Conservation (phyloP, 257 asterid genomes). For the Misopates orontium region DNA sequence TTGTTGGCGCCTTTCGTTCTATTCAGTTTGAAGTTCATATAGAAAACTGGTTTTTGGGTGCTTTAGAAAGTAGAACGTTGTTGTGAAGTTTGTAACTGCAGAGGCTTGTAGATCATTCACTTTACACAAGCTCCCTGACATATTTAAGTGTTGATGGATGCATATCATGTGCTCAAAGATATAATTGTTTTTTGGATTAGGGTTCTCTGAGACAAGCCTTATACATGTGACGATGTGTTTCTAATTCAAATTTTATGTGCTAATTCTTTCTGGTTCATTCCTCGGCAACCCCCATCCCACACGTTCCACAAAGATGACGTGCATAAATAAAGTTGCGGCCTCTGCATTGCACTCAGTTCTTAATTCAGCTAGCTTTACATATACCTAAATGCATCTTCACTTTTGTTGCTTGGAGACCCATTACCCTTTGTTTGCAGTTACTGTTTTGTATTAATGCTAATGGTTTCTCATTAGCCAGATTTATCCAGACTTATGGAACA, state of each 20-base stretch:
- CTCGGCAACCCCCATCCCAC: not conserved
- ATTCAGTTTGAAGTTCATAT: not conserved
- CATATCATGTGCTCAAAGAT: conserved; percentile 2
- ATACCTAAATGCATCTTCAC: conserved; percentile 13
- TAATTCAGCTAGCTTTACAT: not conserved
- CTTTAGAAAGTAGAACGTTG: not conserved
- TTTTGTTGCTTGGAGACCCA: conserved; percentile 12
- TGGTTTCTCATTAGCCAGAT: conserved; percentile 49
- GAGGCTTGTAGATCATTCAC: not conserved
- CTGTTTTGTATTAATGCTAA: conserved; percentile 29
- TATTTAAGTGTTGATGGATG: not conserved
- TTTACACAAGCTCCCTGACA: not conserved
- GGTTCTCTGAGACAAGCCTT: not conserved
- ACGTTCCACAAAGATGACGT: not conserved
- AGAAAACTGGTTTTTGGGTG: not conserved
- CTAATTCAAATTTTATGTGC: not conserved
- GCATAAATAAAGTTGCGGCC: not conserved
- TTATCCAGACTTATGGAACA: conserved; percentile 91
- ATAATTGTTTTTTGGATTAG: not conserved
- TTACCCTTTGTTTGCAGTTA: not conserved
- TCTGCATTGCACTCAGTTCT: not conserved
- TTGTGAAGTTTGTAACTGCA: not conserved
- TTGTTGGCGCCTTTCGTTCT: not conserved
- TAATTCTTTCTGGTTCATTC: not conserved
- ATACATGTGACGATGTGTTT: not conserved